Percentiles rank a stretch among this genome's conserved stretches.
Conservation (phyloP, 371 early-diverging fungal species). For the Rhizomucor miehei region DNA sequence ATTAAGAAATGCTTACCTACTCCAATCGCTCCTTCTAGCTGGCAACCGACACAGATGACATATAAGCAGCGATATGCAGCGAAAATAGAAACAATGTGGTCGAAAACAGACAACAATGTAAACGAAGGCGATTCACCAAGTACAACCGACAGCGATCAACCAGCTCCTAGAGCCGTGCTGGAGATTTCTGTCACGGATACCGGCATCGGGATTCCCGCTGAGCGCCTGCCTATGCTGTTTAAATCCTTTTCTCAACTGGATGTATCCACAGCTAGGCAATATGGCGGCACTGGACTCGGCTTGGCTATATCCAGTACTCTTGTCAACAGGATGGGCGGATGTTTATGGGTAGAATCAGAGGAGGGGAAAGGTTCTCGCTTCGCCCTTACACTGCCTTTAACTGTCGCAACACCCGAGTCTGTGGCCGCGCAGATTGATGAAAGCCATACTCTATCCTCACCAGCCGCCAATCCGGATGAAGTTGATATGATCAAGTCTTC, state of each 20-base stretch:
- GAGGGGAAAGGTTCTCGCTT: slow-evolving; percentile 52
- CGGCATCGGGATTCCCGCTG: slow-evolving; percentile 59
- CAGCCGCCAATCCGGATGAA: no score
- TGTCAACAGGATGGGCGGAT: slow-evolving; percentile 61
- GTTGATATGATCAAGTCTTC: no score
- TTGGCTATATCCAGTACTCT: slow-evolving; percentile 56
- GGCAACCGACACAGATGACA: slow-evolving; percentile 35
- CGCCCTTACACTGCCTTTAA: slow-evolving; percentile 54
- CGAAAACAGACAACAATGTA: slow-evolving; percentile 8
- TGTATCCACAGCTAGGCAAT: slow-evolving; percentile 55
- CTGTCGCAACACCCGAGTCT: slow-evolving; percentile 22
- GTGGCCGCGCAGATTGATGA: no score
- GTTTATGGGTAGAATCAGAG: slow-evolving; percentile 62
- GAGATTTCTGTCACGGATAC: slow-evolving; percentile 60
- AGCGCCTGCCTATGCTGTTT: slow-evolving; percentile 54
- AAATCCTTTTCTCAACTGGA: slow-evolving; percentile 62
- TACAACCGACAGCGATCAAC: slow-evolving; percentile 18
- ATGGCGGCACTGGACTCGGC: slow-evolving; percentile 59
- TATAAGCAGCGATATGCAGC: slow-evolving; percentile 61
- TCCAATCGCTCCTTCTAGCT: slow-evolving; percentile 13
- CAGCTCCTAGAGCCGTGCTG: slow-evolving; percentile 43
- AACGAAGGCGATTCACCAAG: slow-evolving; percentile 9
- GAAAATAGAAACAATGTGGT: slow-evolving; percentile 42
- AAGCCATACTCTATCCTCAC: no score
- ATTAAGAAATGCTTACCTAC: slow-evolving; percentile 33